Evolutionary conservation across 208 protist genomes (phyloP), one percentile per base, ranked within the genome.

Genomic region (Naegleria lovaniensis): DNA sequence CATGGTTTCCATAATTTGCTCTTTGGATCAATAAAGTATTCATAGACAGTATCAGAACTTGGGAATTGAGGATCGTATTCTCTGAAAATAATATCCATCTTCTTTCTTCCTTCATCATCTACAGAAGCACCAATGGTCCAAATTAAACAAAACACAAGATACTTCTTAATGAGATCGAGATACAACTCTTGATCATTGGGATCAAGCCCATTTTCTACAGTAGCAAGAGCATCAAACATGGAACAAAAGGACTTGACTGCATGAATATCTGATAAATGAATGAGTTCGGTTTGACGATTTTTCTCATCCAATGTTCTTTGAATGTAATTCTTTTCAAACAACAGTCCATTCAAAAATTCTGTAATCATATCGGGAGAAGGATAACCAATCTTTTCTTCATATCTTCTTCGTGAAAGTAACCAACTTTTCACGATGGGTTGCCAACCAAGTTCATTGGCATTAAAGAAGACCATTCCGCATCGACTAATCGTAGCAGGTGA

Each of bases 401-500:
- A 96, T 58, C 95, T 92, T 88, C 94, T 94, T 9, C 95, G 94
- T 38, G 95, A 95, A 58, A 95, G 92, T 59, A 99, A 93, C 98
- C 98, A 99, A 84, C 96, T 97, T 51, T 94, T 95, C 2, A 98
- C 93, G 92, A 96, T 99, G 39, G 98, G 98, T 93, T 94, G 83
- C 97, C 97, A 99, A 67, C 97, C 97, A 48, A 99, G 95, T 90
- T 99, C 98, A 75, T 95, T 93, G 13, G 95, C 91, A 92, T 98
- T 98, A 92, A 99, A 97, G 94, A 98, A 99, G 55, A 99, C 97
- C 96, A 99, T 99, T 90, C 99, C 99, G 92, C 97, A 98, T 59
- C 99, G 97, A 22, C 97, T 99, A 43, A 99, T 98, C 33, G 99
- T 99, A 41, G 98, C 98, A 19, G 99, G 99, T 39, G 99, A 99